A percentile compares a stretch with the other conserved stretches of the same genome.
phyloP scores from a whole-genome alignment of 1,284 basidiomycete genomes.

The Boletus holoroseus region DNA sequence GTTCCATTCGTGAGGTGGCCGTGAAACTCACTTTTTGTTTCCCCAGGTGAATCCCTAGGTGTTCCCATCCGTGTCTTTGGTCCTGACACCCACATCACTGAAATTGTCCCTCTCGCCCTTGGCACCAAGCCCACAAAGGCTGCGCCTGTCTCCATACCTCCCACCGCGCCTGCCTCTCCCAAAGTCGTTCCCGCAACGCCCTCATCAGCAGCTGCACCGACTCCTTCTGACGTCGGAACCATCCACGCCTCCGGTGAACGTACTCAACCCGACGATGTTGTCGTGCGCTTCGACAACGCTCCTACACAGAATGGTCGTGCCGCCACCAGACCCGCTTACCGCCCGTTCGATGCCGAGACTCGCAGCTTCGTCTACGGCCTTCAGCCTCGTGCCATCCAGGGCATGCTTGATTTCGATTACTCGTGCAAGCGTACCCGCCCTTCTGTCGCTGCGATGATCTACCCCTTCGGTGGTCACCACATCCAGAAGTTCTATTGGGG shows the following conservation, averaged over 20 bases:
- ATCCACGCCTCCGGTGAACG: slow-evolving; percentile 80
- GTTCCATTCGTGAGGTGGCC: background rate
- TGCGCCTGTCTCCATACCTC: slow-evolving; percentile 37
- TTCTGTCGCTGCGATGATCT: slow-evolving; percentile 98
- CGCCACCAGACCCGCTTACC: slow-evolving; percentile 65
- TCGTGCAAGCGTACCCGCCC: slow-evolving; percentile 93
- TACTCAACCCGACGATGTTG: slow-evolving; percentile 82
- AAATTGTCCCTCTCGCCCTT: slow-evolving; percentile 95
- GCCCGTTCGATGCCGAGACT: slow-evolving; percentile 88
- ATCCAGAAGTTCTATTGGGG: slow-evolving; percentile 99
- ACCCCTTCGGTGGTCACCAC: slow-evolving; percentile 99
- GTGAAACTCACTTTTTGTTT: background rate
- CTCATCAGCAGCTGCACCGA: slow-evolving; percentile 25
- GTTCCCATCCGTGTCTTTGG: slow-evolving; percentile 97
- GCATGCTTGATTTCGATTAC: slow-evolving; percentile 99
- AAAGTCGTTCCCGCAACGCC: slow-evolving; percentile 31
- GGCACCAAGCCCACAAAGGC: slow-evolving; percentile 58
- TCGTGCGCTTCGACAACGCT: slow-evolving; percentile 74
- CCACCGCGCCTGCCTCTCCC: slow-evolving; percentile 40
- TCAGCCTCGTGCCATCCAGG: slow-evolving; percentile 98
- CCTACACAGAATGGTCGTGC: slow-evolving; percentile 30
- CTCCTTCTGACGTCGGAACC: slow-evolving; percentile 54
- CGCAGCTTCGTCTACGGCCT: slow-evolving; percentile 97
- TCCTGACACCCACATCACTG: slow-evolving; percentile 97
- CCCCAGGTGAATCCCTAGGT: slow-evolving; percentile 80